phyloP scores from a whole-genome alignment of 495 filamentous ascomycete genomes.

The Aspergillus coremiiformis region DNA sequence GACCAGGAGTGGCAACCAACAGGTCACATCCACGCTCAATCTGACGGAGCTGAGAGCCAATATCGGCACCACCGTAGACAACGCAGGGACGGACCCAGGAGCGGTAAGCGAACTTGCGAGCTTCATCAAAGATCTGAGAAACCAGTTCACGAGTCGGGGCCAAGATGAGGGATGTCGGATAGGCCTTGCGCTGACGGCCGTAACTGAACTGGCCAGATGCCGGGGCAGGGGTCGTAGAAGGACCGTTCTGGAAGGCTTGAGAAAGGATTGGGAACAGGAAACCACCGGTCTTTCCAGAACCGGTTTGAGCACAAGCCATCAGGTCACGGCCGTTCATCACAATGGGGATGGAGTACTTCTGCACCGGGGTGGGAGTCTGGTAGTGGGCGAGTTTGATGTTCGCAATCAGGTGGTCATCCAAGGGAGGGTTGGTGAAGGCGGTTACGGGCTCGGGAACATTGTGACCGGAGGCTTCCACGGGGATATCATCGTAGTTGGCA shows the following conservation, averaged over 20 bases:
- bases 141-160: slow-evolving; percentile 96
- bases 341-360: slow-evolving; percentile 97
- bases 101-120: slow-evolving; percentile 96
- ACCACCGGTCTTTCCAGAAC: slow-evolving; percentile 98
- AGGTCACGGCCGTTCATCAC: slow-evolving; percentile 94
- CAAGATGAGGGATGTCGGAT: slow-evolving; percentile 89
- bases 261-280: slow-evolving; percentile 98
- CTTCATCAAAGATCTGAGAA: slow-evolving; percentile 96
- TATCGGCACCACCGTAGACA: slow-evolving; percentile 98
- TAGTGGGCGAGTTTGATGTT: slow-evolving; percentile 94
- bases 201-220: slow-evolving; percentile 57
- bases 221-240: slow-evolving; percentile 56
- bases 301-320: slow-evolving; percentile 98
- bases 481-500: slow-evolving; percentile 98
- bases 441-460: slow-evolving; percentile 89
- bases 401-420: slow-evolving; percentile 81
- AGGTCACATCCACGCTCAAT: slow-evolving; percentile 98
- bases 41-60: slow-evolving; percentile 89
- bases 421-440: slow-evolving; percentile 84
- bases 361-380: slow-evolving; percentile 89
- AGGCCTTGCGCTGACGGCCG: slow-evolving; percentile 85
- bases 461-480: slow-evolving; percentile 91
- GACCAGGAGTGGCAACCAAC: slow-evolving; percentile 91
- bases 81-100: slow-evolving; percentile 98
- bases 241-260: slow-evolving; percentile 85